Evolutionary conservation across 345 rosid species (phyloP).

Genomic region (Salix purpurea): DNA sequence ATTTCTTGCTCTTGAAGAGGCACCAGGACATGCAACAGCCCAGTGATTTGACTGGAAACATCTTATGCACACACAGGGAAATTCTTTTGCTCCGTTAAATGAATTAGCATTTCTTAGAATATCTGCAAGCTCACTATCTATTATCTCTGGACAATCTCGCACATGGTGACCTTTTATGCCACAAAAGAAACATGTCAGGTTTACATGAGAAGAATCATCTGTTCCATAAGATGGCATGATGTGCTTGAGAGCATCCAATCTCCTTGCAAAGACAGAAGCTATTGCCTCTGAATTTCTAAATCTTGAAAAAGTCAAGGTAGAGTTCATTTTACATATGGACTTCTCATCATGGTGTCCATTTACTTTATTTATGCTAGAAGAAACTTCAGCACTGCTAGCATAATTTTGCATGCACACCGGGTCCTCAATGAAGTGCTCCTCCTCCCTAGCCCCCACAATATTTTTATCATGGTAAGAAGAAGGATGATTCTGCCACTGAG

Average conservation of each 20-base stretch:
- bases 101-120: conserved; percentile 39
- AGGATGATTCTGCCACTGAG: conserved; percentile 14
- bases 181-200: conserved; percentile 62
- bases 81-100: conserved; percentile 33
- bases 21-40: conserved; percentile 66
- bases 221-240: conserved; percentile 33
- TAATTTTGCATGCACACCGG: conserved; percentile 9
- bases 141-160: conserved; percentile 54
- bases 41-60: conserved; percentile 71
- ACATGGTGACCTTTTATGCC: conserved; percentile 61
- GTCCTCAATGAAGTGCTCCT: conserved; percentile 16
- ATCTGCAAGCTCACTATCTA: conserved; percentile 60
- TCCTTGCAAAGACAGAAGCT: conserved; percentile 62
- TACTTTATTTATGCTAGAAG: conserved; percentile 26
- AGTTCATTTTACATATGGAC: conserved; percentile 18
- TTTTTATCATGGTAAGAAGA: conserved; percentile 14
- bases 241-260: conserved; percentile 67
- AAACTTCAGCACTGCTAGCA: conserved; percentile 25
- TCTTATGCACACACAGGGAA: conserved; percentile 51
- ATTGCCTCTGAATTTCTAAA: conserved; percentile 53
- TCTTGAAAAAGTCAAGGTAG: conserved; percentile 32
- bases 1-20: conserved; percentile 19
- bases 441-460: conserved; percentile 17
- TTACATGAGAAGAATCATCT: conserved; percentile 29
- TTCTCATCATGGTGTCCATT: conserved; percentile 31